Evolutionary conservation across 495 filamentous ascomycete genomes (phyloP).

Genomic region (Venustampulla echinocandica): DNA sequence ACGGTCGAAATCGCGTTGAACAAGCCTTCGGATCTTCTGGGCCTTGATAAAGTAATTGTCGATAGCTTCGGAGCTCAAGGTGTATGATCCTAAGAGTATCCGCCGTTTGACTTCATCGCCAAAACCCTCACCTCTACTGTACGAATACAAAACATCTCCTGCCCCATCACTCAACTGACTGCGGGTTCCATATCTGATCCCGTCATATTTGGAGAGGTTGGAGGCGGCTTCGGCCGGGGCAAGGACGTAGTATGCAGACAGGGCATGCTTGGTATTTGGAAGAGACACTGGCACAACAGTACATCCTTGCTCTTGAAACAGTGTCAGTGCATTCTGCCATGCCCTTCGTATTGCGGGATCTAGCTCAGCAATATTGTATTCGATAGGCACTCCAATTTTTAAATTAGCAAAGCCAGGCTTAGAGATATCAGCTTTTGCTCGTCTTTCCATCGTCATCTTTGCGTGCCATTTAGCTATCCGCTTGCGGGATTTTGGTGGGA

Average conservation of each 20-base stretch:
- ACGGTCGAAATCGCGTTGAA: conserved; percentile 75
- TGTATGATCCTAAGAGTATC: conserved; percentile 85
- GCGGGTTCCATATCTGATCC: conserved; percentile 72
- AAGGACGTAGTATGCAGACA: conserved; percentile 91
- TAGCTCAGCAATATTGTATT: conserved; percentile 87
- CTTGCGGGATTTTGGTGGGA: conserved; percentile 36
- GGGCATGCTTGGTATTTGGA: conserved; percentile 71
- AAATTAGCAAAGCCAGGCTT: conserved; percentile 10
- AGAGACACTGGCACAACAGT: conserved; percentile 68
- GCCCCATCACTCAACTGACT: conserved; percentile 7
- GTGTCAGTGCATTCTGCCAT: conserved; percentile 54
- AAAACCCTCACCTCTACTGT: conserved; percentile 62
- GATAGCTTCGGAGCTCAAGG: conserved; percentile 79
- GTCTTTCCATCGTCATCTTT: not conserved
- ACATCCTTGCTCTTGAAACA: conserved; percentile 54
- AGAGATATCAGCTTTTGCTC: not conserved
- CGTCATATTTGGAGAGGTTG: conserved; percentile 97
- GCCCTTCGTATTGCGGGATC: conserved; percentile 52
- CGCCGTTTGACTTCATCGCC: conserved; percentile 77
- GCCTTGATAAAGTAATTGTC: conserved; percentile 96
- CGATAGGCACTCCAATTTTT: conserved; percentile 65
- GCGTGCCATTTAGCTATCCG: not conserved
- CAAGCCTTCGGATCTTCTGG: conserved; percentile 75
- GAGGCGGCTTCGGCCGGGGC: conserved; percentile 93
- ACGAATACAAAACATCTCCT: conserved; percentile 58